Evolutionary conservation across 257 asterid genomes (phyloP).

Genomic region (Nicotiana otophora): DNA sequence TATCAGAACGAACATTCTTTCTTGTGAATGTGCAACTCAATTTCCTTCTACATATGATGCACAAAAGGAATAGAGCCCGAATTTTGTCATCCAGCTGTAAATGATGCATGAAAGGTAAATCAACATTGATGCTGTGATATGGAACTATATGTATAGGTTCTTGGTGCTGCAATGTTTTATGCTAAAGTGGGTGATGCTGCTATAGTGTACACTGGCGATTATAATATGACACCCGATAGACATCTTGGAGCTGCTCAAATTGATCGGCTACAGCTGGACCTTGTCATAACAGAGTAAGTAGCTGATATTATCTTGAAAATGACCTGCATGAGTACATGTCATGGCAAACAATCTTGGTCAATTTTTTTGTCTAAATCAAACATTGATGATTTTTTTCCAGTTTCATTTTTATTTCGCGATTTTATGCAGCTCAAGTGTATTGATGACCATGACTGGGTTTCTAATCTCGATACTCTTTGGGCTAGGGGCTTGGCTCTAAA

Average conservation of each 20-base stretch:
- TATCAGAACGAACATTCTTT: background rate
- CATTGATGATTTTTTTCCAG: background rate
- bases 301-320: background rate
- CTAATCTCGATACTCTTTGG: background rate
- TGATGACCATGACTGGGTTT: background rate
- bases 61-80: background rate
- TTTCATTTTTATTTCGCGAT: background rate
- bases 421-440: constrained; percentile 2
- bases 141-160: constrained; percentile 47
- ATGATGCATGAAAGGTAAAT: background rate
- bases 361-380: background rate
- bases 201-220: constrained; percentile 86
- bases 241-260: constrained; percentile 99
- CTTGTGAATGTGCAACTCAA: background rate
- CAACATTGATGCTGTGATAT: background rate
- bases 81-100: background rate
- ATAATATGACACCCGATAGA: constrained; percentile 89
- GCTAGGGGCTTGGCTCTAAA: background rate
- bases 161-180: constrained; percentile 98
- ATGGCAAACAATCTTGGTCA: background rate
- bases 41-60: background rate
- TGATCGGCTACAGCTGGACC: constrained; percentile 75
- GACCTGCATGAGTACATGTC: background rate
- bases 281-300: constrained; percentile 83
- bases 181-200: constrained; percentile 91